Evolutionary conservation across 2,329 filamentous ascomycete species (phyloP), one percentile per base, ranked within the genome.

Genomic region (Dactylellina sp.): DNA sequence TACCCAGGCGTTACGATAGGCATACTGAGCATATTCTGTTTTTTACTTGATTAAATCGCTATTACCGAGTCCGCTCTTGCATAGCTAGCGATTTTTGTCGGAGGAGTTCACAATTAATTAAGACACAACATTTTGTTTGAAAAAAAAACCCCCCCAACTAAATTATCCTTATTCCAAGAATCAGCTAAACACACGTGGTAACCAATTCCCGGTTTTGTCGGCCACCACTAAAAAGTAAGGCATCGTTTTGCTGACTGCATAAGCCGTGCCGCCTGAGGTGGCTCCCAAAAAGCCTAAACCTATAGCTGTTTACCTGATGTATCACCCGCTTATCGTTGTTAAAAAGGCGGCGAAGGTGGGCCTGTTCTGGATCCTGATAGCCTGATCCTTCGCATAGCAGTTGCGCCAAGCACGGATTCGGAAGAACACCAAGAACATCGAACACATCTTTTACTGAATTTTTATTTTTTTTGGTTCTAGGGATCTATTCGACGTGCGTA

Each of bases 321-420:
- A 20, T 55, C 18, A 68, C 24, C 53, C 44, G 53, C 53, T 66
- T 60, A 68, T 68, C 46, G 39, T 12, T 32, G 9, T 32, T 4
- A 5, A 32, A 32, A 5, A 32, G 4, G 28, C 28, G 28, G 28
- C 40, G 37, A 18, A 53, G 18, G 47, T n/a, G n/a, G n/a, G n/a
- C n/a, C 44, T 20, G 9, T 4, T 32, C 28, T 65, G 68, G 68
- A 72, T 72, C 68, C 68, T 72, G 68, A 55, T 18, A 56, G 60
- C 68, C 60, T 72, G 68, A 72, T 72, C 68, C 68, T 72, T 72
- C 42, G 56, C 44, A 39, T 37, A 25, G 40, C 53, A 53, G 53
- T 42, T 50, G 32, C 35, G 14, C 20, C 3, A 24, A 42, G 22
- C 14, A 68, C 62, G 62, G n/a, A 53, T 53, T 37, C 49, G 49